phyloP scores from a whole-genome alignment of 2,329 filamentous ascomycete genomes.

The Cladosporium sp. region DNA sequence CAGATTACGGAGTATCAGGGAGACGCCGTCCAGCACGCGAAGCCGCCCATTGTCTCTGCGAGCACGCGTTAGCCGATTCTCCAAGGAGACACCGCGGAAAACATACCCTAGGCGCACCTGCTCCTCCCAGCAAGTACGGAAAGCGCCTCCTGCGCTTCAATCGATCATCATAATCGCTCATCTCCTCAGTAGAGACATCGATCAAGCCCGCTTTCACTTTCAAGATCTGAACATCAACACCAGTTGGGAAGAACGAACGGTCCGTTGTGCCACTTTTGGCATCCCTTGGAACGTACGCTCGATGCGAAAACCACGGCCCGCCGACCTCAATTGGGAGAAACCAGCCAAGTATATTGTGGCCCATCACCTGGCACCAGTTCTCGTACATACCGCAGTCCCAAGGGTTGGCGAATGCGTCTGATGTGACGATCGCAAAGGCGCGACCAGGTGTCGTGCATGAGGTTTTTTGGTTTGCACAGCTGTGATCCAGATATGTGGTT shows the following conservation, averaged over 20 bases:
- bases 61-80: not conserved
- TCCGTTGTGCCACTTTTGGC: too few species aligned
- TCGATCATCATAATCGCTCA: not conserved
- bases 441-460: not conserved
- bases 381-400: conserved; percentile 5
- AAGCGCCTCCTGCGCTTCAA: not conserved
- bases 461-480: too few species aligned
- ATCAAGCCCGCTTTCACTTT: not conserved
- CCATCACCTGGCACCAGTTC: conserved; percentile 9
- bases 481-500: too few species aligned
- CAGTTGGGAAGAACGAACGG: not conserved
- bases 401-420: not conserved
- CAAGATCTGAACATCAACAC: not conserved
- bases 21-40: not conserved
- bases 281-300: not conserved
- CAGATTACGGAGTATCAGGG: not conserved
- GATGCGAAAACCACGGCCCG: not conserved
- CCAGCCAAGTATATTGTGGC: not conserved
- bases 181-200: not conserved
- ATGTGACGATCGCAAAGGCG: not conserved
- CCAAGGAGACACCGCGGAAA: too few species aligned
- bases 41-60: not conserved
- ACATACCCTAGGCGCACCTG: not conserved
- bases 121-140: not conserved
- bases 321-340: not conserved